A percentile compares a stretch with the other conserved stretches of the same genome.
Evolutionary conservation across 192 early-diverging fungal species (phyloP).

Genomic region (Rhizophagus clarus): DNA sequence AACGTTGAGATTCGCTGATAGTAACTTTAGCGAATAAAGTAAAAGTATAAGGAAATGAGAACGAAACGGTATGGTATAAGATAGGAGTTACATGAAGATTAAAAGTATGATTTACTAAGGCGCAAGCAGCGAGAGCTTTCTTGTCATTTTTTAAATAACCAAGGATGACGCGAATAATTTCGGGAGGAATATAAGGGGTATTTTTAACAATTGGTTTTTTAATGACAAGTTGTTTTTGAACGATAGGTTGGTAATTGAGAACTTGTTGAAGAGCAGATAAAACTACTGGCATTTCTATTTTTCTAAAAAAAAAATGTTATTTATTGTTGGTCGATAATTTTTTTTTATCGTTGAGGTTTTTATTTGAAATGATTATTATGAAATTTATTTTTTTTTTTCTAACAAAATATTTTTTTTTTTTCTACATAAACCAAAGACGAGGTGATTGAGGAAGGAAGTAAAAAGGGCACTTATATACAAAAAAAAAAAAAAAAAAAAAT

Average conservation of each 20-base stretch:
- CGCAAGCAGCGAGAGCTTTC: slow-evolving; percentile 17
- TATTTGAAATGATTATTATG: no score
- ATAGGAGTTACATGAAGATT: slow-evolving; percentile 19
- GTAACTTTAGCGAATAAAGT: slow-evolving; percentile 6
- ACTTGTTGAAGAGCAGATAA: neutral
- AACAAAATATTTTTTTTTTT: no score
- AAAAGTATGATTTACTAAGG: slow-evolving; percentile 27
- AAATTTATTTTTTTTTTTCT: no score
- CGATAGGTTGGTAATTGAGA: neutral
- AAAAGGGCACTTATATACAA: no score
- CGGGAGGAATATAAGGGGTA: slow-evolving; percentile 9
- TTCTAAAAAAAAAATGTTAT: neutral
- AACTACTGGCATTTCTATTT: neutral
- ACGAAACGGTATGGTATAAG: slow-evolving; percentile 13
- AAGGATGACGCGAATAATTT: neutral
- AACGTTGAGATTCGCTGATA: neutral
- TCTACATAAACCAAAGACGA: no score
- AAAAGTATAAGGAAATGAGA: slow-evolving; percentile 17
- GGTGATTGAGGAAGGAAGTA: no score
- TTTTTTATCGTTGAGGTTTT: neutral
- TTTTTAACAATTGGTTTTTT: neutral
- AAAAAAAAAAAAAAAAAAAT: no score
- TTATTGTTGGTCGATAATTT: no score
- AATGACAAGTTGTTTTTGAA: neutral
- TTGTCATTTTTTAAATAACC: neutral